Conservation (phyloP, 257 asterid genomes). For the Craterostigma plantagineum region DNA sequence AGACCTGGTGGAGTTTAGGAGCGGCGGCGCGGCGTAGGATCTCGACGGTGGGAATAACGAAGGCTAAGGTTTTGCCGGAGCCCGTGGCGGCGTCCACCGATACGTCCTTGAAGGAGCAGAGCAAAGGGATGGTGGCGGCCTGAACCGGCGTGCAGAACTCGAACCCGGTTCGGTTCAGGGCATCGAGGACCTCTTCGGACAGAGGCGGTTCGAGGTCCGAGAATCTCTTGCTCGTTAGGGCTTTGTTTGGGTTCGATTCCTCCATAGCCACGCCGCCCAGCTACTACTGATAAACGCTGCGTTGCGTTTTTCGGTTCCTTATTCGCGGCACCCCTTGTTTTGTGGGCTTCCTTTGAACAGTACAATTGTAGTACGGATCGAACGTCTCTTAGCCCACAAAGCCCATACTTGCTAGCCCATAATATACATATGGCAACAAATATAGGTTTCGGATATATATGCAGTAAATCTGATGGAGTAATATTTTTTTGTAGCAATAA, state of each 20-base stretch:
- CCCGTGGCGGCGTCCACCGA: constrained; percentile 96
- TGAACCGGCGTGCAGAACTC: constrained; percentile 92
- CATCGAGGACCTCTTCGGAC: constrained; percentile 54
- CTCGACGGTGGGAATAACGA: constrained; percentile 68
- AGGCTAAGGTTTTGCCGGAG: constrained; percentile 87
- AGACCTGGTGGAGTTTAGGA: constrained; percentile 80
- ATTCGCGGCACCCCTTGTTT: too few species aligned
- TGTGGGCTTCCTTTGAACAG: too few species aligned
- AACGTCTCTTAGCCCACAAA: too few species aligned
- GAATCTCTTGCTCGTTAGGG: constrained; percentile 57
- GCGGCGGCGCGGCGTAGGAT: constrained; percentile 61
- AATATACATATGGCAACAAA: too few species aligned
- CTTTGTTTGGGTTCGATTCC: constrained; percentile 38
- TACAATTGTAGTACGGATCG: too few species aligned
- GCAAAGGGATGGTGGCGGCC: constrained; percentile 79
- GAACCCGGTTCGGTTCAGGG: constrained; percentile 38
- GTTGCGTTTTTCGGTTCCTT: too few species aligned
- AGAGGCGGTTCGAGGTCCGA: constrained; percentile 66
- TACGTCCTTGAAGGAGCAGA: constrained; percentile 71
- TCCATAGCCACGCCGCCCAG: constrained; percentile 18
- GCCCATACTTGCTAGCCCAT: too few species aligned
- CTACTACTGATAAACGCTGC: too few species aligned
- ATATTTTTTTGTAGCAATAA: too few species aligned
- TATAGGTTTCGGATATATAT: too few species aligned
- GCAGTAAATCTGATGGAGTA: too few species aligned